Evolutionary conservation across 2,329 filamentous ascomycete species (phyloP).

Genomic region (Davidsoniella neocaledoniae): DNA sequence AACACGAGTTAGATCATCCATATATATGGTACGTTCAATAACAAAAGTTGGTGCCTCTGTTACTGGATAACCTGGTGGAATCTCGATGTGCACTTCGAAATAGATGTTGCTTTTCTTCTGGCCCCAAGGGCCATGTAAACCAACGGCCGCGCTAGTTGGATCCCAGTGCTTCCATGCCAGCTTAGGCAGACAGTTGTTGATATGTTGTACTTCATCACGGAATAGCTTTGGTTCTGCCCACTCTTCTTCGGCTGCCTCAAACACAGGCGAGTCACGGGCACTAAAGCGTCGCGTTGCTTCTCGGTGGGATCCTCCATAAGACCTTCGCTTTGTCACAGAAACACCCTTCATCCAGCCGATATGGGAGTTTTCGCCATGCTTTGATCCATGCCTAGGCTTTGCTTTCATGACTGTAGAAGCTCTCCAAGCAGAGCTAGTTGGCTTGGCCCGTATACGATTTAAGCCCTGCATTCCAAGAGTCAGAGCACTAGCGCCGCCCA

Average conservation of each 20-base stretch:
- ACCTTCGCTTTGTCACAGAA: constrained; percentile 26
- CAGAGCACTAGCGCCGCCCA: constrained; percentile 24
- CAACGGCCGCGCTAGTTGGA: constrained; percentile 6
- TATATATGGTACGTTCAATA: constrained; percentile 45
- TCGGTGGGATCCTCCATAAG: constrained; percentile 16
- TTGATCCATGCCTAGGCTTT: constrained; percentile 25
- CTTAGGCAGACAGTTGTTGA: constrained; percentile 44
- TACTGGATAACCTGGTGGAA: constrained; percentile 43
- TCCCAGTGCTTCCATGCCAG: constrained; percentile 47
- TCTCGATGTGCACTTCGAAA: constrained; percentile 43
- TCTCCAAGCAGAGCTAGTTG: constrained; percentile 29
- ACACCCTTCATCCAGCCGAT: constrained; percentile 57
- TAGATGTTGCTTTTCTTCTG: constrained; percentile 38
- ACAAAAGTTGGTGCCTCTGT: constrained; percentile 39
- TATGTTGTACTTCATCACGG: constrained; percentile 47
- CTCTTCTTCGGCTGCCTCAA: constrained; percentile 32
- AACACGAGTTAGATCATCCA: constrained; percentile 37
- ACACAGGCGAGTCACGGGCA: constrained; percentile 34
- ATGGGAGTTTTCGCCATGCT: constrained; percentile 32
- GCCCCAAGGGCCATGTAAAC: constrained; percentile 39
- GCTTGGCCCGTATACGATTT: no score
- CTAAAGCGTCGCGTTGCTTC: constrained; percentile 28
- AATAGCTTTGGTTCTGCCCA: constrained; percentile 46
- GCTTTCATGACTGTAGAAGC: constrained; percentile 40
- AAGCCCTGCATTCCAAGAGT: constrained; percentile 19